These are phyloP conservation scores for Dichotomocladium elegans DNA, from an alignment of 371 early-diverging fungal species.

Conservation along the genomic window DNA sequence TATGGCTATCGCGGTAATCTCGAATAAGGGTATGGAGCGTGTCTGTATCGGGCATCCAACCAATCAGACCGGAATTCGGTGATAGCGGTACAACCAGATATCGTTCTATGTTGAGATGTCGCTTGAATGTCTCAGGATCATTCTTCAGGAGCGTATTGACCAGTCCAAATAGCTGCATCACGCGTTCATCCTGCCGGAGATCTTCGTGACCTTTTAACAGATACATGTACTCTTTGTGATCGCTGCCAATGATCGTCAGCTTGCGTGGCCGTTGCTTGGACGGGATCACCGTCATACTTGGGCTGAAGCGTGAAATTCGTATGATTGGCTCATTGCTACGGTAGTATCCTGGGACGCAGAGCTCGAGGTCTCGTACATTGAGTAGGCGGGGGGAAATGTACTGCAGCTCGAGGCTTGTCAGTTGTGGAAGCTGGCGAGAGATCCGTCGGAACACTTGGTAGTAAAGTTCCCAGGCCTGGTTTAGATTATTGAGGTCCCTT, in stretches of 20 bases:
- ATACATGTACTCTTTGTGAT: slow-evolving; percentile 90
- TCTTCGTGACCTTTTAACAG: slow-evolving; percentile 98
- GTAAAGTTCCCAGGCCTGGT: slow-evolving; percentile 97
- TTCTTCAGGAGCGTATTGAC: slow-evolving; percentile 87
- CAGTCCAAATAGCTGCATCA: slow-evolving; percentile 98
- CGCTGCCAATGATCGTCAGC: slow-evolving; percentile 81
- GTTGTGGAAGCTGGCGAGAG: slow-evolving; percentile 76
- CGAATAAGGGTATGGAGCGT: slow-evolving; percentile 90
- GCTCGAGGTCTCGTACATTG: slow-evolving; percentile 79
- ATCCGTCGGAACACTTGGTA: slow-evolving; percentile 87
- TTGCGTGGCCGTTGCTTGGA: slow-evolving; percentile 94
- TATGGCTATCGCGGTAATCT: slow-evolving; percentile 85
- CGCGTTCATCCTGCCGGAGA: slow-evolving; percentile 97
- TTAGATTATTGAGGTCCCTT: slow-evolving; percentile 76
- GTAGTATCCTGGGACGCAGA: slow-evolving; percentile 94
- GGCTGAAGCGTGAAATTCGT: slow-evolving; percentile 81
- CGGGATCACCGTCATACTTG: slow-evolving; percentile 81
- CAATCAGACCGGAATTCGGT: slow-evolving; percentile 94
- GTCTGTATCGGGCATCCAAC: slow-evolving; percentile 96
- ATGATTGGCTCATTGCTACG: slow-evolving; percentile 84
- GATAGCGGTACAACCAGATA: slow-evolving; percentile 96
- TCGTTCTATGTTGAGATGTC: slow-evolving; percentile 89
- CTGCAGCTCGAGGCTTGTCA: slow-evolving; percentile 84
- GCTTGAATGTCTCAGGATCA: slow-evolving; percentile 91
- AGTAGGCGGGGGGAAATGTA: slow-evolving; percentile 90